Percentiles rank a stretch among this genome's conserved stretches.
phyloP scores from a whole-genome alignment of 1,284 basidiomycete species.

The Apiotrichum mycotoxinovorans region DNA sequence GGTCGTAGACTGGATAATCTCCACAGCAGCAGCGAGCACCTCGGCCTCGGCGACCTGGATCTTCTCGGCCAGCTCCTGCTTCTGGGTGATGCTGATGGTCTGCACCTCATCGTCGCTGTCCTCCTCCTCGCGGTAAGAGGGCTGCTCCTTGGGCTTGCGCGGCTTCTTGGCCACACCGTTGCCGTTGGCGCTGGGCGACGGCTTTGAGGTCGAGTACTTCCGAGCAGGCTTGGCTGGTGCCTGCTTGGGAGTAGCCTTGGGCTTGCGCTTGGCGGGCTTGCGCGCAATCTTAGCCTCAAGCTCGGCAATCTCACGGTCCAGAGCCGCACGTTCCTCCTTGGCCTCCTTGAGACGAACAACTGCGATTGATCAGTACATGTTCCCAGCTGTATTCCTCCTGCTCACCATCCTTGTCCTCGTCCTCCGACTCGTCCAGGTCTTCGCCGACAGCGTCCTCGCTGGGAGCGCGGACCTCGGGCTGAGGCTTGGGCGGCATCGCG shows the following conservation, averaged over 20 bases:
- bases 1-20: slow-evolving; percentile 86
- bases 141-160: slow-evolving; percentile 37
- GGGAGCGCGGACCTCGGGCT: slow-evolving; percentile 41
- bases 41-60: slow-evolving; percentile 73
- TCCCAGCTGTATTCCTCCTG: background rate
- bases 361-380: background rate
- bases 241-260: slow-evolving; percentile 45
- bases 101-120: slow-evolving; percentile 42
- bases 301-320: slow-evolving; percentile 35
- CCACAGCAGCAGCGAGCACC: slow-evolving; percentile 77
- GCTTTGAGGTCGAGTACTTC: slow-evolving; percentile 39
- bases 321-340: slow-evolving; percentile 15
- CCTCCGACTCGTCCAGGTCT: slow-evolving; percentile 52
- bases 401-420: slow-evolving; percentile 50
- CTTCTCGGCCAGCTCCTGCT: slow-evolving; percentile 91
- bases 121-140: slow-evolving; percentile 48
- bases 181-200: slow-evolving; percentile 33
- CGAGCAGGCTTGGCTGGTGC: slow-evolving; percentile 54
- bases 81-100: slow-evolving; percentile 77
- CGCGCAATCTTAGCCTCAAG: slow-evolving; percentile 27
- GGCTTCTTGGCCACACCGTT: slow-evolving; percentile 37
- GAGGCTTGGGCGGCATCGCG: slow-evolving; percentile 60
- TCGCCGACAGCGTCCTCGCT: slow-evolving; percentile 55
- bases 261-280: slow-evolving; percentile 20
- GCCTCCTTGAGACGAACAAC: slow-evolving; percentile 18